Base-by-base conservation (phyloP, 306 rosid genomes). In the Medicago arabica region DNA sequence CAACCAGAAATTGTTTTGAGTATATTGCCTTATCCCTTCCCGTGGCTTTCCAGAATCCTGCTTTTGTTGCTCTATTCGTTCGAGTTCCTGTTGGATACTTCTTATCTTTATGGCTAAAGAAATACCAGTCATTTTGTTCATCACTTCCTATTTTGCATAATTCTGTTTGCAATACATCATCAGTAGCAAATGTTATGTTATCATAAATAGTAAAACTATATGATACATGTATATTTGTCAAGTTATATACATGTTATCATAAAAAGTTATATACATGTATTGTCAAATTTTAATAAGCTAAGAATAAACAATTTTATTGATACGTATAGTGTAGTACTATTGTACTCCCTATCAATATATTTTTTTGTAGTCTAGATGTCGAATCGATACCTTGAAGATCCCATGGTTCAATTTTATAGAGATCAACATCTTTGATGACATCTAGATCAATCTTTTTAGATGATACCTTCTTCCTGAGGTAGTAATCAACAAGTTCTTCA, bases 21-120 rank as follows among this genome's bases (percentile, higher is more conserved):
- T 89, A 91, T 41, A 93, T 93, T 9, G 93, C 93, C 69, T 93
- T 93, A 62, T 93, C 98, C 85, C 98, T 89, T 80, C 98, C 98
- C 0, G 98, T 93, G 4, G 98, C 98, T 84, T 93, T 93, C 98
- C 98, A 93, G 69, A 93, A 93, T 43, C 98, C 98, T n/a, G 97
- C 98, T 75, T 86, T 89, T 9, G 98, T 93, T 9, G 98, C 98
- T 76, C 98, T 78, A 55, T 93, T 93, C 7, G 98, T 91, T 5
- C 98, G 83, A 50, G 92, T 87, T 68, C 98, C 98, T 4, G 98
- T 90, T 9, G 97, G 97, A 67, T 92, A 92, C 80, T 92, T 92
- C 82, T 89, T 92, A 64, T 92, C 96, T 73, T 93, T 93, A 80
- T 91, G 98, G 78, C 98, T 93, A 77, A 93, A 93, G 84, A 93